phyloP scores from a whole-genome alignment of 2,329 filamentous ascomycete species.

The Talaromyces verruculosus region DNA sequence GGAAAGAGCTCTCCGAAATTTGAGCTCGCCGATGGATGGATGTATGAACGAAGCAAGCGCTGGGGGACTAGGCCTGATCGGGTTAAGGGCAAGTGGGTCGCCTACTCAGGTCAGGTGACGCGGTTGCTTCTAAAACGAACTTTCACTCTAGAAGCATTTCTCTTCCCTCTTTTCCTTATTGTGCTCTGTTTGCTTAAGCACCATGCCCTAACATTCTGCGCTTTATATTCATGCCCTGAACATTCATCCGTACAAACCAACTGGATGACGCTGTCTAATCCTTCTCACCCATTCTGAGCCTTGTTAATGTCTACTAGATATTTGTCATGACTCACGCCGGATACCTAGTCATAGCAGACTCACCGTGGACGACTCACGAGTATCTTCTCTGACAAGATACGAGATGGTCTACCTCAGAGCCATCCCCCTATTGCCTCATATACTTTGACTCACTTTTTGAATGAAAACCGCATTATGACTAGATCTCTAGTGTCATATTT shows the following conservation, averaged over 20 bases:
- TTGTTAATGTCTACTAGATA: neutral
- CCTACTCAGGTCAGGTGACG: neutral
- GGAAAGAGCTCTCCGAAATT: neutral
- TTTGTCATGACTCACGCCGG: neutral
- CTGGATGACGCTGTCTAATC: neutral
- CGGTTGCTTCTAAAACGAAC: neutral
- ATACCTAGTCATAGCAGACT: neutral
- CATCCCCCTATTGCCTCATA: neutral
- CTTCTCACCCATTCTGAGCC: no score
- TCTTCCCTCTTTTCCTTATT: neutral
- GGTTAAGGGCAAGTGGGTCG: neutral
- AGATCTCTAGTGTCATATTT: neutral
- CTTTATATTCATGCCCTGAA: no score
- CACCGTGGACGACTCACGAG: neutral
- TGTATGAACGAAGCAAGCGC: neutral
- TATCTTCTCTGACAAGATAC: neutral
- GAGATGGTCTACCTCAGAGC: neutral
- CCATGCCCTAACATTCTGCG: neutral
- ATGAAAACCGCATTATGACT: neutral
- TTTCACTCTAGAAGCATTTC: neutral
- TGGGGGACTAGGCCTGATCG: neutral
- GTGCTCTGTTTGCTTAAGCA: neutral
- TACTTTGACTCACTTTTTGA: neutral
- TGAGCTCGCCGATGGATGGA: slow-evolving; percentile 1
- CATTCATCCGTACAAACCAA: no score